Percentiles rank a stretch among this genome's conserved stretches.
Conservation (phyloP, 768 basidiomycete species). For the Asterophora lycoperdoides region DNA sequence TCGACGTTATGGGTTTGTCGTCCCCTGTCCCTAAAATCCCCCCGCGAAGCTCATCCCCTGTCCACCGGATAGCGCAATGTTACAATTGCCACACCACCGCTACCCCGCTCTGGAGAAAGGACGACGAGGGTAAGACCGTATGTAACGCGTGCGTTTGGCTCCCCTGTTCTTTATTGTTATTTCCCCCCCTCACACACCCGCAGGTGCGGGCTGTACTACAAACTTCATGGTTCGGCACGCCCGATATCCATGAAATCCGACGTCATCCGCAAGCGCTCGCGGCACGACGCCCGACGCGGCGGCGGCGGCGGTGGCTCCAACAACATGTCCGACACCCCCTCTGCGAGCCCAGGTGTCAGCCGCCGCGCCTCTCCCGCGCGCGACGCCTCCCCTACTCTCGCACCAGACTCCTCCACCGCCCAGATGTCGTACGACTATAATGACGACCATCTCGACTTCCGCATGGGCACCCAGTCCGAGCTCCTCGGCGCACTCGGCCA, state of each 20-base stretch:
- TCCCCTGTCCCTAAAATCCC: slow-evolving; percentile 25
- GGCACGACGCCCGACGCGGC: slow-evolving; percentile 69
- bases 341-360: slow-evolving; percentile 70
- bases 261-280: slow-evolving; percentile 81
- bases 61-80: slow-evolving; percentile 62
- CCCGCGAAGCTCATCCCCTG: slow-evolving; percentile 26
- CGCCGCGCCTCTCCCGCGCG: slow-evolving; percentile 65
- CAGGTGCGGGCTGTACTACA: slow-evolving; percentile 82
- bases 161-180: slow-evolving; percentile 6
- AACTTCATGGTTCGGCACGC: slow-evolving; percentile 79
- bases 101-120: slow-evolving; percentile 87
- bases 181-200: neutral
- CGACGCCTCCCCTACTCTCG: slow-evolving; percentile 63
- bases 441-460: slow-evolving; percentile 42
- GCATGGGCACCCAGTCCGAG: slow-evolving; percentile 43
- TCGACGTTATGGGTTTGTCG: slow-evolving; percentile 67
- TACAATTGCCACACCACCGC: slow-evolving; percentile 90
- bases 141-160: slow-evolving; percentile 74
- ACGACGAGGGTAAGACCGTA: slow-evolving; percentile 87
- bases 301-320: slow-evolving; percentile 23
- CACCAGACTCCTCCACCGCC: slow-evolving; percentile 67
- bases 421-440: slow-evolving; percentile 47
- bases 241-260: slow-evolving; percentile 92
- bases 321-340: slow-evolving; percentile 61
- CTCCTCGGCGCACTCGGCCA: slow-evolving; percentile 42